Percentiles rank a stretch among this genome's conserved stretches.
Conservation (phyloP, 139 green algal species). For the Chlamydomonas eustigma region DNA sequence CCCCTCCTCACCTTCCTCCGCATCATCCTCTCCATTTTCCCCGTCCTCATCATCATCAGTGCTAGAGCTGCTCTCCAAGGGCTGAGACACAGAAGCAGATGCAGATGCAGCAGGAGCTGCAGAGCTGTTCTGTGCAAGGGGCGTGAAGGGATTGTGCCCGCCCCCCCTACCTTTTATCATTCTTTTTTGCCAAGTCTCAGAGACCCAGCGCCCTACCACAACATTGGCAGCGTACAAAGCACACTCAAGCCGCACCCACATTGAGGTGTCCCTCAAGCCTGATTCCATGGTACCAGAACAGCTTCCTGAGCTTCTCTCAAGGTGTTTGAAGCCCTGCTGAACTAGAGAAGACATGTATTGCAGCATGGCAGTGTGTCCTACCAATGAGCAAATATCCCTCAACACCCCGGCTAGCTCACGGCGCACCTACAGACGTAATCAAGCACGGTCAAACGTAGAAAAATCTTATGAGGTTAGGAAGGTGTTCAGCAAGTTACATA, state of each 20-base stretch:
- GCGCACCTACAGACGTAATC: conserved; percentile 53
- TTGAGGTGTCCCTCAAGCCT: neutral
- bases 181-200: neutral
- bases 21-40: neutral
- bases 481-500: no score
- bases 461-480: no score
- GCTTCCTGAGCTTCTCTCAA: neutral
- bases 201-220: conserved; percentile 31
- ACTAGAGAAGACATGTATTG: conserved; percentile 32
- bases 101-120: neutral
- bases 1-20: neutral
- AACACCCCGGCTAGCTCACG: conserved; percentile 48
- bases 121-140: no score
- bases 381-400: conserved; percentile 39
- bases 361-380: conserved; percentile 30
- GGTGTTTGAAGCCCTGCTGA: neutral
- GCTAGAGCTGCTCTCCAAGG: neutral
- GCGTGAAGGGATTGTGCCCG: no score
- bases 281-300: neutral
- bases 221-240: conserved; percentile 60
- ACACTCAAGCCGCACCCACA: conserved; percentile 38
- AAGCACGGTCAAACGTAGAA: neutral
- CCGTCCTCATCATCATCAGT: neutral
- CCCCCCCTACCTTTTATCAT: neutral
- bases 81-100: neutral